Evolutionary conservation across 2,329 filamentous ascomycete species (phyloP).

Genomic region (Microcyclospora tardicrescens): DNA sequence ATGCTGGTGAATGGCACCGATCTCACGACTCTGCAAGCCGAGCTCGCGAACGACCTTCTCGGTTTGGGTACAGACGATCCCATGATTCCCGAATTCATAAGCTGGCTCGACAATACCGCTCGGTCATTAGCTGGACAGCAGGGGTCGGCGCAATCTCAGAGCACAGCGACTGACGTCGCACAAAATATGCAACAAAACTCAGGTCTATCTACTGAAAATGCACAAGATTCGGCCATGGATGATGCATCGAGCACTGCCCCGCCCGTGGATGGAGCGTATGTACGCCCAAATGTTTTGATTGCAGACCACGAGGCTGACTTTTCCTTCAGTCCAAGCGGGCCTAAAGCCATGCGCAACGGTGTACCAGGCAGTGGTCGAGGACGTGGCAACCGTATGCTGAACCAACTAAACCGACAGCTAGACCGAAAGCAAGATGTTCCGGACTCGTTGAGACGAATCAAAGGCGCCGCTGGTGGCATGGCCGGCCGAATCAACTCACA

Average conservation of each 20-base stretch:
- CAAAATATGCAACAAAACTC: constrained; percentile 1
- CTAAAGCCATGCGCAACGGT: constrained; percentile 82
- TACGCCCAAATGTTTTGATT: constrained; percentile 5
- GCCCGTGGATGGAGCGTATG: constrained; percentile 32
- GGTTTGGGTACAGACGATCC: constrained; percentile 71
- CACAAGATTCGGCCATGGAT: constrained; percentile 61
- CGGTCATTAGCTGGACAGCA: constrained; percentile 42
- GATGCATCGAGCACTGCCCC: constrained; percentile 27
- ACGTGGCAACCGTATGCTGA: constrained; percentile 70
- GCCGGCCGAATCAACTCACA: constrained; percentile 74
- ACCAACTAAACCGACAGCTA: constrained; percentile 59
- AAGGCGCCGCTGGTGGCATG: constrained; percentile 48
- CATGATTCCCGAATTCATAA: constrained; percentile 68
- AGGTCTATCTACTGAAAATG: constrained; percentile 4
- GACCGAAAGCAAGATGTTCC: constrained; percentile 63
- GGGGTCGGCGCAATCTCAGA: constrained; percentile 51
- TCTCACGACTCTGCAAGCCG: constrained; percentile 73
- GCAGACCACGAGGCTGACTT: constrained; percentile 6
- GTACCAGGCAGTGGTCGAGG: constrained; percentile 35
- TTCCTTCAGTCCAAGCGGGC: constrained; percentile 66
- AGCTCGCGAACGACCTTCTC: constrained; percentile 79
- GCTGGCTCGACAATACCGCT: constrained; percentile 70
- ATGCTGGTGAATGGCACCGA: constrained; percentile 96
- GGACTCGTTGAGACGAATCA: constrained; percentile 57
- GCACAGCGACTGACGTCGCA: constrained; percentile 7